Evolutionary conservation across 1,284 basidiomycete species (phyloP), one percentile per base, ranked within the genome.

Genomic region (Ustilago sp.): DNA sequence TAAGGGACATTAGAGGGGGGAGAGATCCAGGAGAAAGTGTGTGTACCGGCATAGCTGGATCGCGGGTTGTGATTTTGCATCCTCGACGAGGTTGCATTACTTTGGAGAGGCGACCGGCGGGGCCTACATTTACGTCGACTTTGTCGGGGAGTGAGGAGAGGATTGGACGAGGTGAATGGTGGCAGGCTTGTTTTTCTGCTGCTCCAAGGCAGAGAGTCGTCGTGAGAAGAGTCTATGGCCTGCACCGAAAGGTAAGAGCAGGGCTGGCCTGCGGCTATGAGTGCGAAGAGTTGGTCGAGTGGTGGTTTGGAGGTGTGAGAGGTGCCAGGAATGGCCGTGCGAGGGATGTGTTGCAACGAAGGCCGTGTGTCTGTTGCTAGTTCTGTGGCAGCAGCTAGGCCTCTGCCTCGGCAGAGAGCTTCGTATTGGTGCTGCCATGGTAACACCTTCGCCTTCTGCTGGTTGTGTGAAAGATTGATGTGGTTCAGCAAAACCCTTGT

Each of bases 1-100:
- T 79, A 19, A 90, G 84, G n/a, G 31, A 89, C 68, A 15, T 87
- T 88, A 8, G 80, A 80, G 0, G 87, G 86, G 8, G 75, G 55
- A 0, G 77, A 58, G n/a, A 80, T 62, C 86, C 86, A 87, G 32
- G 73, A 63, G 13, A 87, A 81, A 0, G 81, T 79, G 41, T 86
- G 85, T 8, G 81, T 81, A n/a, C 86, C 85, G 0, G 80, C 79
- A 67, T 75, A 83, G 59, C 73, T 79, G 60, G 76, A 79, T 1
- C 79, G 2, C 79, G 75, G 1, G 81, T 81, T 35, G 81, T 83
- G 59, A 83, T 82, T 57, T 74, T 77, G 59, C 47, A 59, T 5
- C 74, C 74, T 9, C 66, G 59, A 3, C 79, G 69, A 0, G 80
- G 70, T 1, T 64, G 59, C n/a, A 79, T 67, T 32, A 81, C 67